Base-by-base conservation (phyloP, 192 early-diverging fungal species). In the Backusella psychrophila region DNA sequence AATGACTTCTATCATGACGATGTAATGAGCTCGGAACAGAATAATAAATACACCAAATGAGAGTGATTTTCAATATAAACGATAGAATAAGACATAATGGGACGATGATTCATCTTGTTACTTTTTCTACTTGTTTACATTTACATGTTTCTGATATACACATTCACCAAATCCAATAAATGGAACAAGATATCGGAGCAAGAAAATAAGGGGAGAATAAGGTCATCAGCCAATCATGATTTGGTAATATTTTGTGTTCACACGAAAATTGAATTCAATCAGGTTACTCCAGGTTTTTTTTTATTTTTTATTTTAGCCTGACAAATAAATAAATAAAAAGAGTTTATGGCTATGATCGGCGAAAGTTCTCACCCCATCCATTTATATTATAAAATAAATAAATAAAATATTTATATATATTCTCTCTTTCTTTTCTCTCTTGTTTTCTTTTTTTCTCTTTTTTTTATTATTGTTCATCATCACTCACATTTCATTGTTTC, bases 271-370 rank as follows among this genome's bases (percentile, higher is more conserved):
- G 56, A 26, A 26, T 26, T 59, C 7, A 59, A 59, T 59, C 56
- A 26, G n/a, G 56, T 59, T 59, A 59, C 56, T 59, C 56, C 56
- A 59, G 19, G 23, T 59, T 63, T 63, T 49, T 46, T 33, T 33
- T 33, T 33, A 33, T 49, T 49, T 19, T 49, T 49, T 49, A 17
- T 63, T 26, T 63, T 63, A 63, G 56, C 56, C 56, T 63, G 56
- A 63, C 56, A 63, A 63, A 63, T 63, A 63, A 63, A 63, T 63
- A 63, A 63, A 63, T 63, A 63, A 63, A 56, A 56, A 56, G 21
- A 56, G 6, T 29, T 29, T 26, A 26, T 63, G 12, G 23, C 21
- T 23, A 29, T 14, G 56, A 63, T 63, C 56, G 56, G 23, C 56
- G 56, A 29, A 63, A 63, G 26, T 63, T 63, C 56, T 63, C 56